Evolutionary conservation across 306 rosid species (phyloP), one percentile per base, ranked within the genome.

Genomic region (Coriaria nepalensis): DNA sequence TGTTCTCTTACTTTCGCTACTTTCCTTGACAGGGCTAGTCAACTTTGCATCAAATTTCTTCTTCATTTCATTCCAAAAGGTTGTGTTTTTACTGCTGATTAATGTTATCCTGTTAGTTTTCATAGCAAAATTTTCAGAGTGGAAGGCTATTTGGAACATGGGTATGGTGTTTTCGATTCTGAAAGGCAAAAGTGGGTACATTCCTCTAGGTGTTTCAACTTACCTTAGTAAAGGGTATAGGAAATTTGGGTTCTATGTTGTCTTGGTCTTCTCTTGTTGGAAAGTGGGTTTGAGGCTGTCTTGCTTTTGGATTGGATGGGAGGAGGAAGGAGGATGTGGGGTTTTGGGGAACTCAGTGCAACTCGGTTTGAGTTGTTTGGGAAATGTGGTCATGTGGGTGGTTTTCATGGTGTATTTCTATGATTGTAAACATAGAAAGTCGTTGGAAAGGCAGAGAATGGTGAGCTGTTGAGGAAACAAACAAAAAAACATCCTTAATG

Each of bases 91-190:
- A 2, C 4, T 54, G 5, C 33, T 37, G 41, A 10, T 44, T 43
- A 47, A 50, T 49, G 2, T 67, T n/a, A 50, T 53, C 11, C 6
- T 66, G 43, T 35, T 20, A 40, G 61, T 50, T 49, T 42, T 77
- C 33, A 50, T 76, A 5, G 48, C 53, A 34, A 47, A 61, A 7
- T 74, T 72, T 60, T 54, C 72, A 63, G 80, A 74, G 54, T 67
- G 82, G 78, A 74, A 72, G 49, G 69, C 73, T 33, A 38, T 57
- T 44, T 79, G 90, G 82, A 77, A 79, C 11, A 59, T 73, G 82
- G 66, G 82, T 36, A 45, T 74, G 50, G 78, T 74, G 39, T 57
- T 79, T 14, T 79, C 88, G 29, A 47, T 77, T 8, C 34, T 72
- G 64, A 76, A 83, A 33, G 78, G 74, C 6, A 53, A 51, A 12